Evolutionary conservation across 768 basidiomycete genomes (phyloP), one percentile per base, ranked within the genome.

Genomic region (Panus rudis): DNA sequence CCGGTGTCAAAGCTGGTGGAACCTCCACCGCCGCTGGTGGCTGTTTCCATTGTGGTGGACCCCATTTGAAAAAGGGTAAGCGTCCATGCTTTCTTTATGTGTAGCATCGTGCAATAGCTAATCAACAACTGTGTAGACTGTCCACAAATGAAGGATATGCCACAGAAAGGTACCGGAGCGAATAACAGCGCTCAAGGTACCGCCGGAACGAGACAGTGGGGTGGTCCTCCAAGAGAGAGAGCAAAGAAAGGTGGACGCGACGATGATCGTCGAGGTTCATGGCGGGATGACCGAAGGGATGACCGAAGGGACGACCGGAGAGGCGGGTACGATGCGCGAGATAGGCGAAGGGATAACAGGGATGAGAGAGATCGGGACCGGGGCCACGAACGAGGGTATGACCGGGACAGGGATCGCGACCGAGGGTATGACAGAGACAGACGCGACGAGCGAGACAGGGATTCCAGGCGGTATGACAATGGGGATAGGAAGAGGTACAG

Each of bases 11-110:
- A 56, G 58, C 69, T 30, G 80, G 79, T 24, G 80, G 81, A 5
- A 72, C 64, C 39, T 44, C 50, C 2, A 45, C 48, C 4, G 75
- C 81, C 34, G 69, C 65, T 1, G 78, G 73, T 2, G 91, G 89
- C 0, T 99, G 96, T 60, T 99, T 94, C 70, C 61, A 79, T 26
- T 99, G 96, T 59, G 94, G 94, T 5, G 93, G 93, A 0, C 85
- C 89, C 5, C 94, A 97, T 70, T 66, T 94, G 25, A 92, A 90
- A 61, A 89, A 85, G 73, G 92, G 92, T 87, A 48, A 19, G 60
- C 45, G 1, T 25, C 6, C 14, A 11, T 31, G 14, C 7, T 37
- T 6, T 7, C 17, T 37, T 8, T 17, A 22, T 19, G 32, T 16
- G 12, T 16, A n/a, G 4, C 14, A 31, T 32, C 19, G 11, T 27